Base-by-base conservation (phyloP, 2,329 filamentous ascomycete species). In the Fusarium sp. region DNA sequence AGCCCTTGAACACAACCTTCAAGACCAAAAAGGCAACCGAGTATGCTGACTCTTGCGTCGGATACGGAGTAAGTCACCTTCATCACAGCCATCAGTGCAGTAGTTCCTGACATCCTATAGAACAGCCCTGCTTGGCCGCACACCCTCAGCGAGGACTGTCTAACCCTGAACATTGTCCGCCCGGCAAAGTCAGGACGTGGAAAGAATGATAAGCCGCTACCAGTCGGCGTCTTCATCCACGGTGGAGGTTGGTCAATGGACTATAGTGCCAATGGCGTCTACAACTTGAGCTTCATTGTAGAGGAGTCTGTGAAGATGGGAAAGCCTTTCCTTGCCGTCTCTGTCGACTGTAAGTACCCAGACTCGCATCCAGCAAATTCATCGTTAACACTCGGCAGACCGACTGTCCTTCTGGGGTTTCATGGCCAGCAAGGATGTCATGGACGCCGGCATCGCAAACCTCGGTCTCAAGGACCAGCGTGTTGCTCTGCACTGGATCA, bases 221-320 rank as follows among this genome's bases (percentile, higher is more conserved):
- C 79, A 0, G 76, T 80, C 9, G 70, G 70, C 10, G 73, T 80
- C 2, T 80, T 71, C 32, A 78, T 80, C 22, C 77, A 80, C 7
- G 78, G 86, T 47, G 86, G 86, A 54, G 85, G 84, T 5, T 86
- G 71, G 70, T 62, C 63, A 0, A 70, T 67, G 76, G 88, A 87
- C 4, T 84, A 84, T 3, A 70, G 84, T 76, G 50, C 76, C 73
- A 86, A 89, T 57, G 79, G 84, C 10, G 84, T 88, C 30, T 92
- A 92, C 77, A 92, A 92, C 75, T 83, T 91, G 67, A 88, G 87
- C 15, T 89, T 87, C 68, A 86, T 92, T 58, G 88, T 92, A 1
- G 85, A 69, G 82, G 85, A 27, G 80, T 85, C 32, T 6, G 74
- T 75, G 33, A 78, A 78, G 47, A 65, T 63, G 5, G 72, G 72